Base-by-base conservation (phyloP, 257 asterid genomes). In the Gentiana straminea region DNA sequence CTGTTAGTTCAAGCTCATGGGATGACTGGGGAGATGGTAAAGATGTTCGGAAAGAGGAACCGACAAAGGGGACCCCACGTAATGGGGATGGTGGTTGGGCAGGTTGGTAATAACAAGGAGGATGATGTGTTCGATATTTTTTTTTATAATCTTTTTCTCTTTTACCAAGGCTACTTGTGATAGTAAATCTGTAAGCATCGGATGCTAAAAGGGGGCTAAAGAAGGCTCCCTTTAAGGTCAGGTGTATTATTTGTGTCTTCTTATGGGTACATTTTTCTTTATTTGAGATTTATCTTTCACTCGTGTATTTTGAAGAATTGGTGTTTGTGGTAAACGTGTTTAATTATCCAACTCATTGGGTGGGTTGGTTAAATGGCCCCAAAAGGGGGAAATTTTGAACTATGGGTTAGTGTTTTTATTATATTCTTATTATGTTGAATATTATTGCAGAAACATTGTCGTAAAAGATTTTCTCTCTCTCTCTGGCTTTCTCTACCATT, bases 31-130 rank as follows among this genome's bases (percentile, higher is more conserved):
- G 34, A 58, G 97, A 77, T 66, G 61, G 60, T 52, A 77, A 77
- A 49, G 86, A 78, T 59, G 66, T 15, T 58, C 76, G 54, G 68
- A 83, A 77, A 58, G 86, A 64, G 63, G 82, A 66, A 49, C 48
- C 81, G 3, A 13, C 77, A 9, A 81, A 80, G 59, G 82, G 56
- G 12, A 68, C 70, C 46, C 9, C 70, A 49, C 51, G 81, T 53
- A 66, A 67, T 12, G 72, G 75, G 13, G 84, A 73, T 12, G 97
- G 86, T 72, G 64, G 69, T 72, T 89, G 97, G 97, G 86, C 93
- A 4, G 97, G 95, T 52, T 89, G 97, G 97, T 95, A 15, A 86
- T 36, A 95, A 86, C 5, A 73, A 62, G 41, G 82, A 86, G 59
- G 97, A 86, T 47, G 94, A 86, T 41, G 46, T 7, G 9, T 41